Percentiles rank a stretch among this genome's conserved stretches.
Conservation (phyloP, 23 red algal genomes). For the Gracilaria gracilis region DNA sequence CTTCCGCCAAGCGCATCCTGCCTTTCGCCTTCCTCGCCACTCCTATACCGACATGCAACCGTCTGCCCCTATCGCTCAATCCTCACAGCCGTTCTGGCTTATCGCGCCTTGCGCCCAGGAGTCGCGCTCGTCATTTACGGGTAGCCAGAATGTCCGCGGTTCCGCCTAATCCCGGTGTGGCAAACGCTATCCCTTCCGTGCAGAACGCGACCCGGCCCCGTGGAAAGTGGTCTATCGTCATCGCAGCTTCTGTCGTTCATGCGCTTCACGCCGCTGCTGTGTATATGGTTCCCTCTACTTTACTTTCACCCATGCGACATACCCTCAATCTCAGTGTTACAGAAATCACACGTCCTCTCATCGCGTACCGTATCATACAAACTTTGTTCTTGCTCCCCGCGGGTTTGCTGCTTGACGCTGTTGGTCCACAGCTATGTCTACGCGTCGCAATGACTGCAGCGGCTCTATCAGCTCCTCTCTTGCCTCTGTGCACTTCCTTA, state of each 20-base stretch:
- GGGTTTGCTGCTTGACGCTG: constrained; percentile 39
- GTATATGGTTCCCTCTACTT: constrained; percentile 70
- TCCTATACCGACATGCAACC: neutral
- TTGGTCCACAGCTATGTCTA: constrained; percentile 57
- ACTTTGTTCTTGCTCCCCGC: constrained; percentile 63
- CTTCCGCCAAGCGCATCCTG: too few species aligned
- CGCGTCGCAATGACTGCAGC: constrained; percentile 61
- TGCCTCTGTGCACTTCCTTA: constrained; percentile 50
- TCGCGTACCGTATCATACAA: constrained; percentile 64
- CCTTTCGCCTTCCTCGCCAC: neutral
- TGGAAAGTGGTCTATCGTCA: constrained; percentile 41
- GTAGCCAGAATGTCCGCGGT: neutral
- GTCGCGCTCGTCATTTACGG: neutral
- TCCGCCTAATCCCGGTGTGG: neutral
- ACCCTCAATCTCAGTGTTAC: constrained; percentile 51
- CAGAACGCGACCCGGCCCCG: neutral
- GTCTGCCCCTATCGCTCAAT: neutral
- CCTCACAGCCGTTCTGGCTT: neutral
- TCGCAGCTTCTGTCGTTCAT: constrained; percentile 66
- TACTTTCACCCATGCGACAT: constrained; percentile 71
- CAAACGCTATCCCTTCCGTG: neutral
- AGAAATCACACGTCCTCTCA: constrained; percentile 73
- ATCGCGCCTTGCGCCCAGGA: neutral
- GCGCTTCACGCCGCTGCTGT: constrained; percentile 79
- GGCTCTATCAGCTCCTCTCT: constrained; percentile 51